A percentile compares a stretch with the other conserved stretches of the same genome.
Conservation (phyloP, 192 early-diverging fungal genomes). For the Funneliformis geosporum region DNA sequence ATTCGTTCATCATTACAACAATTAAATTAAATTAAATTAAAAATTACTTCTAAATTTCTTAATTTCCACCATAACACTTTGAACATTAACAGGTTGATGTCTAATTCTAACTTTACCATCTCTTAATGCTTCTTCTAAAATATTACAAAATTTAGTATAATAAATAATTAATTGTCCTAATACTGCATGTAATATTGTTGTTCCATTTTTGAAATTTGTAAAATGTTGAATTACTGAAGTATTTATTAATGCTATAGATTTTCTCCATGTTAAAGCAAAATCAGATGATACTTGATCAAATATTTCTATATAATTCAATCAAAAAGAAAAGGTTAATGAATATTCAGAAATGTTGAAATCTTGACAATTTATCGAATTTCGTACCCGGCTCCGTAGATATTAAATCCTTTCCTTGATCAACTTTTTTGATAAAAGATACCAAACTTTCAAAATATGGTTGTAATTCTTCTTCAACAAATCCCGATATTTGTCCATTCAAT, state of each 20-base stretch:
- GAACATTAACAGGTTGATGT: slow-evolving; percentile 81
- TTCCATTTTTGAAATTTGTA: slow-evolving; percentile 94
- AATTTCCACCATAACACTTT: slow-evolving; percentile 94
- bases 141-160: slow-evolving; percentile 85
- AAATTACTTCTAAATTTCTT: slow-evolving; percentile 85
- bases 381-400: slow-evolving; percentile 51
- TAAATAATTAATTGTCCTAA: slow-evolving; percentile 88
- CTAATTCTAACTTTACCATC: slow-evolving; percentile 43
- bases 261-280: slow-evolving; percentile 84
- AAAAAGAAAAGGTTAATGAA: slow-evolving; percentile 19
- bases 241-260: slow-evolving; percentile 75
- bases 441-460: slow-evolving; percentile 78
- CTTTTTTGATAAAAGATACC: slow-evolving; percentile 76
- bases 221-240: slow-evolving; percentile 88
- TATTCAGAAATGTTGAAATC: not conserved
- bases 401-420: slow-evolving; percentile 65
- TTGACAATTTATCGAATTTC: not conserved
- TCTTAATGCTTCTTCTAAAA: slow-evolving; percentile 74
- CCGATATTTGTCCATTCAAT: slow-evolving; percentile 64
- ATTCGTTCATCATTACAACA: no score
- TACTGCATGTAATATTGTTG: slow-evolving; percentile 85
- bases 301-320: slow-evolving; percentile 39
- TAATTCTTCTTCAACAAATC: slow-evolving; percentile 90
- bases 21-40: slow-evolving; percentile 29
- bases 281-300: slow-evolving; percentile 68